phyloP scores from a whole-genome alignment of 2,329 filamentous ascomycete species.

The Helotiales sp. region DNA sequence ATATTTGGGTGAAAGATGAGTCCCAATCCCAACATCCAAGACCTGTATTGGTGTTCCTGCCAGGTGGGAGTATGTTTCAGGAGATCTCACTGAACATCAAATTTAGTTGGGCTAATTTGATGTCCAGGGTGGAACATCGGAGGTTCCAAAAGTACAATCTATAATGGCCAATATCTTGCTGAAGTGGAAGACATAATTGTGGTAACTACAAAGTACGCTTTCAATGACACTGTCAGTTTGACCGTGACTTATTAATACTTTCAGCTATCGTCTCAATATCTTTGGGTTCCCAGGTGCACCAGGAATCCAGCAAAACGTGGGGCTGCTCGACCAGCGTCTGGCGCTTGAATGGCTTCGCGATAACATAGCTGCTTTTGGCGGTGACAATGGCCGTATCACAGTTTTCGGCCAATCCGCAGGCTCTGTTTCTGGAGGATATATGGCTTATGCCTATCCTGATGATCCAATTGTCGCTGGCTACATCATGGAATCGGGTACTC shows the following conservation, averaged over 20 bases:
- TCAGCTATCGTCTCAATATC: conserved; percentile 40
- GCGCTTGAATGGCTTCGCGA: conserved; percentile 43
- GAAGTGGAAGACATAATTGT: conserved; percentile 5
- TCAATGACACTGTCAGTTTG: too few relatives aligned
- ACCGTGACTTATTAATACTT: too few relatives aligned
- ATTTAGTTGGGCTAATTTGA: not conserved
- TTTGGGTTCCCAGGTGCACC: not conserved
- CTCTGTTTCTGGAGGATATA: conserved; percentile 21
- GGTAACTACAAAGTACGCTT: conserved; percentile 3
- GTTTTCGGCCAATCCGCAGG: conserved; percentile 32
- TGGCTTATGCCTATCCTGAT: conserved; percentile 23
- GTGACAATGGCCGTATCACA: conserved; percentile 42
- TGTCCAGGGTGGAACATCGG: conserved; percentile 5
- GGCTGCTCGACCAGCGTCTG: conserved; percentile 62
- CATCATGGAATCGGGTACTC: conserved; percentile 27
- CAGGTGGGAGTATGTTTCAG: conserved; percentile 3
- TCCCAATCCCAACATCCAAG: not conserved
- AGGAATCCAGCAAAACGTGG: conserved; percentile 33
- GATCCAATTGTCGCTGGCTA: conserved; percentile 28
- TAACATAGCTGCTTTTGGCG: conserved; percentile 58
- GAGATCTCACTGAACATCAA: not conserved
- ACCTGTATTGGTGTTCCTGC: conserved; percentile 2
- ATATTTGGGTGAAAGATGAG: conserved; percentile 34
- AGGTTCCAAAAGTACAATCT: not conserved
- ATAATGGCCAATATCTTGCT: conserved; percentile 6